Evolutionary conservation across 495 filamentous ascomycete species (phyloP), one percentile per base, ranked within the genome.

Genomic region (Choiromyces venosus): DNA sequence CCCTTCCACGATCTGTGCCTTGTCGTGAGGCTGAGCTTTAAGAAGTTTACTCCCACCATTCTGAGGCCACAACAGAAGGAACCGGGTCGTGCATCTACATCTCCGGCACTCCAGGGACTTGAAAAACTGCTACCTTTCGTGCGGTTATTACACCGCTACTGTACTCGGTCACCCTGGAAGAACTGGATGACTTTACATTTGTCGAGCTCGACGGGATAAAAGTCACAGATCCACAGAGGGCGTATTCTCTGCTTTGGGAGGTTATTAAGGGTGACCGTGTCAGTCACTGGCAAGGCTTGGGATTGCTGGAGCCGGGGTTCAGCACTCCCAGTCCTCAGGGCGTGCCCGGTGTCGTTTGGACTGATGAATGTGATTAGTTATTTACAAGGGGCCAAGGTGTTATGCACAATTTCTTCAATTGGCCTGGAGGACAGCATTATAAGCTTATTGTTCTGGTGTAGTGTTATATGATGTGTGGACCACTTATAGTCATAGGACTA

Each of bases 161-260:
- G 73, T 87, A 87, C 5, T 89, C 93, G 1, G 95, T 98, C 7
- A 86, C 87, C 39, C 88, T 89, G 14, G 95, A 99, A 81, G 94
- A 98, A 83, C 88, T 99, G 68, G 96, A 98, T 78, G 95, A 99
- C 82, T 99, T 99, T 82, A 96, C 96, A 76, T 99, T 98, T 75
- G 94, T 98, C 76, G 95, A 99, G 82, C 98, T 99, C 84, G 98
- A 99, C 83, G 96, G 95, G 68, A 98, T 99, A 96, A 98, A 97
- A 85, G 91, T 98, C 78, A 95, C 96, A 0, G 96, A 99, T 82
- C 95, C 95, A 0, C 93, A 97, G 81, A 95, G 98, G 82, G 91
- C 94, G 0, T 99, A 99, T 83, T n/a, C n/a, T n/a, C n/a, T n/a
- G n/a, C n/a, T n/a, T n/a, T n/a, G n/a, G n/a, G n/a, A n/a, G n/a